Evolutionary conservation across 2,329 filamentous ascomycete species (phyloP).

Genomic region (Aspergillus sp.): DNA sequence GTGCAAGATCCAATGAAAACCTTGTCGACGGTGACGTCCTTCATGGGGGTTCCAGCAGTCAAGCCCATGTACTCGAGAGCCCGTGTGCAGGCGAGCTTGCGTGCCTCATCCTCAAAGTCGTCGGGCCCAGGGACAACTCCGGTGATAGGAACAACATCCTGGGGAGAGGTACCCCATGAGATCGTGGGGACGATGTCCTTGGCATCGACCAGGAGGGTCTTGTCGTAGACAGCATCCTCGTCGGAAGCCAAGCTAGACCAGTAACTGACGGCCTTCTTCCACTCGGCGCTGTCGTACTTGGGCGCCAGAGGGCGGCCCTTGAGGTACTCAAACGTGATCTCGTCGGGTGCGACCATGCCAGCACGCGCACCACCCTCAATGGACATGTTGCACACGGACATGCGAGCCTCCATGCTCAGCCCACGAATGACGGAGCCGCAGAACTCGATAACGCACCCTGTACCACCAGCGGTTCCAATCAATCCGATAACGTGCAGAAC

Average conservation of each 20-base stretch:
- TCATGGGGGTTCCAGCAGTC: slow-evolving; percentile 81
- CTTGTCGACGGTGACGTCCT: slow-evolving; percentile 92
- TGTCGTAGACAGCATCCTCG: slow-evolving; percentile 84
- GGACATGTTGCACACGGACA: slow-evolving; percentile 99
- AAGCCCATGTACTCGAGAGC: slow-evolving; percentile 98
- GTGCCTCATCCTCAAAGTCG: slow-evolving; percentile 77
- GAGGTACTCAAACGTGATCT: slow-evolving; percentile 92
- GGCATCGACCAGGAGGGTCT: slow-evolving; percentile 84
- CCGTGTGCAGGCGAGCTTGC: slow-evolving; percentile 77
- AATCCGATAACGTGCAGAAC: slow-evolving; percentile 89
- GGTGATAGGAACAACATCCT: slow-evolving; percentile 94
- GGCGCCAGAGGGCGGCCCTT: slow-evolving; percentile 89
- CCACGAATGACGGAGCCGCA: slow-evolving; percentile 89
- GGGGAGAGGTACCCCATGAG: slow-evolving; percentile 95
- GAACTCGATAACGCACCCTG: slow-evolving; percentile 94
- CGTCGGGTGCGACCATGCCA: slow-evolving; percentile 95
- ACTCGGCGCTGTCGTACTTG: slow-evolving; percentile 79
- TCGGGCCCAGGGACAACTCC: slow-evolving; percentile 89
- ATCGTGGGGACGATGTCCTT: slow-evolving; percentile 94
- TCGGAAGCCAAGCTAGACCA: slow-evolving; percentile 89
- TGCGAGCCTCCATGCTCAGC: slow-evolving; percentile 94
- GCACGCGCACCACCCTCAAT: slow-evolving; percentile 95
- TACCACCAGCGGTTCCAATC: slow-evolving; percentile 95
- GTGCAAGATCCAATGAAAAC: slow-evolving; percentile 98
- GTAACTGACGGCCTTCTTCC: slow-evolving; percentile 85